Conservation (phyloP, 2,329 filamentous ascomycete genomes). For the Ophiostoma montium region DNA sequence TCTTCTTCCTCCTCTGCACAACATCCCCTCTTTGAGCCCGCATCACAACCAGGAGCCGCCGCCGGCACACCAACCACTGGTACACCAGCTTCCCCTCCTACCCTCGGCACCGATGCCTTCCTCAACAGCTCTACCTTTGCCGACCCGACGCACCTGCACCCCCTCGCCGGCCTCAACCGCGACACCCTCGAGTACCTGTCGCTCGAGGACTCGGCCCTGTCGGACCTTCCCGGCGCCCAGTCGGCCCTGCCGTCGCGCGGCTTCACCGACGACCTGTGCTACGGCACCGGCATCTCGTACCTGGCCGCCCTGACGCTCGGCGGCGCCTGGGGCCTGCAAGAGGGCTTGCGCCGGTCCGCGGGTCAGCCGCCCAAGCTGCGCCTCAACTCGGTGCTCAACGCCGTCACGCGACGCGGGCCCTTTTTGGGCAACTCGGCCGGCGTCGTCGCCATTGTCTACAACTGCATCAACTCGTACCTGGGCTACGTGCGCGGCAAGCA, state of each 20-base stretch:
- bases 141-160: conserved; percentile 81
- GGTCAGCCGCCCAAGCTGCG: conserved; percentile 74
- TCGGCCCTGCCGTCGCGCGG: conserved; percentile 87
- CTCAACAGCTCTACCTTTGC: conserved; percentile 62
- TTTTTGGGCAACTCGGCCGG: conserved; percentile 94
- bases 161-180: conserved; percentile 82
- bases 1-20: conserved; percentile 22
- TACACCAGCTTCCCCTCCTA: background rate
- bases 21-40: conserved; percentile 46
- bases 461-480: conserved; percentile 75
- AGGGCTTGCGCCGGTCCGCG: conserved; percentile 70
- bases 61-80: background rate
- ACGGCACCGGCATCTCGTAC: conserved; percentile 91
- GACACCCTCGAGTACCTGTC: conserved; percentile 90
- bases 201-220: conserved; percentile 81
- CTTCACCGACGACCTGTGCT: conserved; percentile 97
- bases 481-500: conserved; percentile 72
- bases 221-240: conserved; percentile 70
- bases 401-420: conserved; percentile 79
- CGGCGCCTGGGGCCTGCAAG: conserved; percentile 82
- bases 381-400: conserved; percentile 88
- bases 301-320: conserved; percentile 73
- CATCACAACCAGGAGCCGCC: conserved; percentile 25
- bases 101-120: conserved; percentile 68
- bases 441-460: conserved; percentile 92